Evolutionary conservation across 2,329 filamentous ascomycete genomes (phyloP), one percentile per base, ranked within the genome.

Genomic region (Pseudopyrenochaeta lycopersici): DNA sequence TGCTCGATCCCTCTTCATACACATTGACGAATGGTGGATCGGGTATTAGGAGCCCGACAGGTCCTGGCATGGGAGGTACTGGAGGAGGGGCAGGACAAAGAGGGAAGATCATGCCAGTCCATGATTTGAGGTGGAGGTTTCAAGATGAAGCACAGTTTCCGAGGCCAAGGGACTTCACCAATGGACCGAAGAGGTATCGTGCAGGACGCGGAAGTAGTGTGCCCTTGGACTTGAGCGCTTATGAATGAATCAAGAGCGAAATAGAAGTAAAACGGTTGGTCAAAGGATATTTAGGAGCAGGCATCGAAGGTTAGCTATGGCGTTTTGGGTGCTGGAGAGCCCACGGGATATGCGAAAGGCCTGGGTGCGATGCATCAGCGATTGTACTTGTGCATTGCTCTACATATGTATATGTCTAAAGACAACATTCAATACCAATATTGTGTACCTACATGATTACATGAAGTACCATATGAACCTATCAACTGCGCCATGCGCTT

Each of bases 151-250:
- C 83, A 31, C 83, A 90, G 64, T 82, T 98, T 41, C 94, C 95
- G 0, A 94, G 92, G 66, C 94, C 94, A 18, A 84, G 94, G 67
- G 87, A 90, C 1, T 97, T 96, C 70, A 78, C 82, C 1, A 90
- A 89, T n/a, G 87, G 85, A 3, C 78, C 84, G 17, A 92, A 90
- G 73, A 87, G 86, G 72, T 99, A 98, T 76, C 84, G 94, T 58
- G 95, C 95, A 31, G 95, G 95, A 7, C 85, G 94, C 71, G 94
- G 92, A 29, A 97, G 92, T 78, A 97, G 91, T 80, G 93, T 98
- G 63, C 95, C 95, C 27, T 80, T 98, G 66, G 91, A 98, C 80
- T 77, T 99, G 71, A 86, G 81, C 62, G 81, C 83, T 12, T 82
- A 89, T 54, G 76, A 79, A 41, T 81, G 63, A 60, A 31, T 15